A percentile compares a stretch with the other conserved stretches of the same genome.
phyloP scores from a whole-genome alignment of 495 filamentous ascomycete species.

The Cladorrhinum samala region DNA sequence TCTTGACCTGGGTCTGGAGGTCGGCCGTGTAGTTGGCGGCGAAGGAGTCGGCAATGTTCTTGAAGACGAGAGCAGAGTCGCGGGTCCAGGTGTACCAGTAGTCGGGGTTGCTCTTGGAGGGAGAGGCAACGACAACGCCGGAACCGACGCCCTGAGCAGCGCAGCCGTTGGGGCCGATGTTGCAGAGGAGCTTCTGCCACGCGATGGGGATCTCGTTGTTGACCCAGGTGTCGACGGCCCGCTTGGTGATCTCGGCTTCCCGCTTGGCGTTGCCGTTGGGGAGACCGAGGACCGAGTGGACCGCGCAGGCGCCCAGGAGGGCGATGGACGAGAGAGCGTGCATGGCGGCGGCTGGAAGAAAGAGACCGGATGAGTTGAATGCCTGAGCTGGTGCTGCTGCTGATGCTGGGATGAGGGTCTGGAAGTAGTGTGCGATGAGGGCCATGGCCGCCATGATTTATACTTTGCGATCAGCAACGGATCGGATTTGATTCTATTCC shows the following conservation, averaged over 20 bases:
- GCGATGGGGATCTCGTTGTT: slow-evolving; percentile 48
- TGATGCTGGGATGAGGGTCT: slow-evolving; percentile 13
- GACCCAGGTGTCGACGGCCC: slow-evolving; percentile 51
- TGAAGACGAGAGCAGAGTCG: slow-evolving; percentile 60
- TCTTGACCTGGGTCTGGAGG: slow-evolving; percentile 50
- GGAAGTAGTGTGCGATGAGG: slow-evolving; percentile 6
- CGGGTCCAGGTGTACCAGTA: slow-evolving; percentile 70
- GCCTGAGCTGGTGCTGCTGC: slow-evolving; percentile 26
- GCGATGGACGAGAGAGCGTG: slow-evolving; percentile 38
- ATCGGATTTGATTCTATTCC: no score
- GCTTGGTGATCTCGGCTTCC: slow-evolving; percentile 36
- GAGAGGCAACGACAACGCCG: slow-evolving; percentile 58
- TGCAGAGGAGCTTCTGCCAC: slow-evolving; percentile 47
- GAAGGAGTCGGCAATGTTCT: slow-evolving; percentile 54
- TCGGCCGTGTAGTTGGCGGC: slow-evolving; percentile 44
- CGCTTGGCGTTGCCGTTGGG: slow-evolving; percentile 31
- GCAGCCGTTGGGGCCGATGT: slow-evolving; percentile 53
- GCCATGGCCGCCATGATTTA: slow-evolving; percentile 22
- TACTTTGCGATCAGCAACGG: no score
- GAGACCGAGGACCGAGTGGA: slow-evolving; percentile 40
- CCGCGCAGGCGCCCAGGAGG: slow-evolving; percentile 40
- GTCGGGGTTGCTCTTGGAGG: slow-evolving; percentile 51
- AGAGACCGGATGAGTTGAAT: slow-evolving; percentile 24
- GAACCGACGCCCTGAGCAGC: slow-evolving; percentile 39
- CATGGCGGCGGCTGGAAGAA: slow-evolving; percentile 42